Conservation (phyloP, 164 flowering plant species). For the Magnolia kwangsiensis region DNA sequence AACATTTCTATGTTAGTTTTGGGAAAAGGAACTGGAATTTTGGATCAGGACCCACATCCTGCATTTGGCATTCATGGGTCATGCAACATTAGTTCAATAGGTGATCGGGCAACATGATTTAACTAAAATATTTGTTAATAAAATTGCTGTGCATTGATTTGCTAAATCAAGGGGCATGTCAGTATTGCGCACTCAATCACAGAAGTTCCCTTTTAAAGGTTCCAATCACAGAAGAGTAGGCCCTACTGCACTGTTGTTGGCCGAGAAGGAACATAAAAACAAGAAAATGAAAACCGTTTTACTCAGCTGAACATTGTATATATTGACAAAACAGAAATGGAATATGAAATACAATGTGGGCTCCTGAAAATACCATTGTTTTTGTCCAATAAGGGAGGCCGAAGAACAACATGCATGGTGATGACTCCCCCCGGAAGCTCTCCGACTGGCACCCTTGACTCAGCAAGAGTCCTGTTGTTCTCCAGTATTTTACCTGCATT, state of each 20-base stretch:
- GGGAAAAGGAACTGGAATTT: no score
- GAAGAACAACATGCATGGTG: constrained; percentile 72
- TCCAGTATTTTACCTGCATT: constrained; percentile 69
- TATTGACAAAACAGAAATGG: background rate
- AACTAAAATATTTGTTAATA: no score
- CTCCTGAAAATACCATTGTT: constrained; percentile 32
- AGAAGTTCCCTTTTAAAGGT: background rate
- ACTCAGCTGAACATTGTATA: no score
- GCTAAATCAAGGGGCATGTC: background rate
- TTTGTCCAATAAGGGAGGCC: constrained; percentile 41
- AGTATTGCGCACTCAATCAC: background rate
- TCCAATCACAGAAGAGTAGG: no score
- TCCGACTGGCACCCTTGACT: constrained; percentile 47
- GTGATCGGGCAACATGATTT: background rate
- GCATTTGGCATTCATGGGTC: background rate
- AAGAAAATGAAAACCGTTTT: background rate
- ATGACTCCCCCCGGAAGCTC: constrained; percentile 58
- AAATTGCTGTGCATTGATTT: background rate
- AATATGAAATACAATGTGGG: constrained; percentile 2
- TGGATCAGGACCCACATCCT: background rate
- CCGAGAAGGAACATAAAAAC: background rate
- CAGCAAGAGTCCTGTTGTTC: constrained; percentile 52
- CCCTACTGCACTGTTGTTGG: no score
- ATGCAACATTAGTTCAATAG: no score
- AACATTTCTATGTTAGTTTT: background rate